Evolutionary conservation across 73 alveolate genomes (phyloP), one percentile per base, ranked within the genome.

Genomic region (Loxodes magnus): DNA sequence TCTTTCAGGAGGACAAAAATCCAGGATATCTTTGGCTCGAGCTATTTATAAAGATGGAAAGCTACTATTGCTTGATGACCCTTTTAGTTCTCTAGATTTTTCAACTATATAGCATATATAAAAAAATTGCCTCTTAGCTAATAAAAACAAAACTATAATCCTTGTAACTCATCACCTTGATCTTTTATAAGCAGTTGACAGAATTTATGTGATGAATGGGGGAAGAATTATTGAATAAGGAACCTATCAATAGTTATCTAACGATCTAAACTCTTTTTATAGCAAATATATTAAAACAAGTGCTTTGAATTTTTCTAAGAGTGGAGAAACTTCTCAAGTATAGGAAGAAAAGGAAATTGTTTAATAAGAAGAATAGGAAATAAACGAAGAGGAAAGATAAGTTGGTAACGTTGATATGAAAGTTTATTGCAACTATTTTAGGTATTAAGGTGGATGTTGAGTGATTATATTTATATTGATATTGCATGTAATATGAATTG

Each of bases 81-180:
- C 92, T 6, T 42, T 87, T 14, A 57, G 87, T 19, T 87, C 97
- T 12, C 74, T 87, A 35, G 97, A 87, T 57, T 76, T 85, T 12
- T 51, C 76, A 58, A 85, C 82, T 19, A 77, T 81, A 23, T 69
- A 66, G 48, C 59, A 61, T 64, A 63, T 87, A 3, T 82, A 82
- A 76, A 20, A 71, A 28, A 51, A 76, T 34, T 77, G 86, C 23
- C 42, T 87, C 25, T 33, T 58, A 51, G 49, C 56, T 28, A 48
- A 71, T 31, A 50, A 56, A 39, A 56, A 61, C 51, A 87, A 87
- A 59, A 82, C 97, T 7, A 51, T 89, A 38, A 46, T 87, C 25
- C 52, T 88, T 44, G 79, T 87, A 3, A 82, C 97, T 23, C 94
- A 88, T 56, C 84, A 93, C 15, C 72, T 81, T 27, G 88, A 73